Base-by-base conservation (phyloP, 106 monocot species). In the Apostasia ramifera region DNA sequence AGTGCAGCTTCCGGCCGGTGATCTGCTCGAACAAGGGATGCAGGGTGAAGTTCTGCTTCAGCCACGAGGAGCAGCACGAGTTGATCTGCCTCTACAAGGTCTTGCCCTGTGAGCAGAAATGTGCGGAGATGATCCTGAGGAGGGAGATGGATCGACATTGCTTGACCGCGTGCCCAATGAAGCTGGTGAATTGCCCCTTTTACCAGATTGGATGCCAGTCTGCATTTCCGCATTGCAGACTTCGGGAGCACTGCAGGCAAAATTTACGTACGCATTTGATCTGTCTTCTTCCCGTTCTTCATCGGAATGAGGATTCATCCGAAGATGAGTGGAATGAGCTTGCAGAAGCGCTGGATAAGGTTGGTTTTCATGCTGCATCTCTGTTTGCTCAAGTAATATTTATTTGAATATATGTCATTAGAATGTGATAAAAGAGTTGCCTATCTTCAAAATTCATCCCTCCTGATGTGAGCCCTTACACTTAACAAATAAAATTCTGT, bases 131-230 rank as follows among this genome's bases (percentile, higher is more conserved):
- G 50, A 55, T 90, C 1, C 4, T 81, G 73, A 68, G 85, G 74
- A 64, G 78, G 66, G 89, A 90, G 71, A 90, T 90, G 89, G 89
- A 90, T 53, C 55, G 89, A 62, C 89, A 90, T 53, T 90, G 89
- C 55, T 73, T 90, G 11, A 90, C 89, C 0, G 80, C 79, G 3
- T 90, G 90, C 58, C 72, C 69, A 12, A 85, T 85, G 90, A 82
- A 70, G 80, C 75, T 86, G 55, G 48, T 79, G 41, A 86, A 90
- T 55, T 90, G 90, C 75, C 85, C 90, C 1, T 85, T 90, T 70
- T 76, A 78, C 51, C 85, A 81, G 53, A 67, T 84, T 3, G 90
- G 90, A 1, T 90, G 90, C 45, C 55, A 54, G 15, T 69, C 82
- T 0, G 66, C 78, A 1, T 71, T 85, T 51, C 83, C 90, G 0